Base-by-base conservation (phyloP, 2,329 filamentous ascomycete genomes). In the Sarocladiaceae sp. region DNA sequence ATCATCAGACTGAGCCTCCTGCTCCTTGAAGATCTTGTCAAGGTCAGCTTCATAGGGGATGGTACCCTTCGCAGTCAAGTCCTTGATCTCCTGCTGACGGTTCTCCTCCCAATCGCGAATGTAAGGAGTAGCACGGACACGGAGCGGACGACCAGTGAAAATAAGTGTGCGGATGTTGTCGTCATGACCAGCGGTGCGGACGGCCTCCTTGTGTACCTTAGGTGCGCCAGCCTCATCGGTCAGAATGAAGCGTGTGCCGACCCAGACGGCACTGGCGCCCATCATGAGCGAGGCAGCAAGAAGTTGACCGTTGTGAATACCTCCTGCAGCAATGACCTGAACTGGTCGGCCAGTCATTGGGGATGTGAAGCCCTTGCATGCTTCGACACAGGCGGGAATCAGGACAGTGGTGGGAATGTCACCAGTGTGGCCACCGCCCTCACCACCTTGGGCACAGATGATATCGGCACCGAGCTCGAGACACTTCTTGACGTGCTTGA, bases 401-500 rank as follows among this genome's bases (percentile, higher is more conserved):
- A 99, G 85, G 60, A 99, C 75, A 1, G 90, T 85, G 51, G 93
- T 97, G 58, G 94, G 90, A 35, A 96, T 88, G 70, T 97, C 88
- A 64, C 94, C 94, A 13, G 91, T 97, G 79, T 97, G 92, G 60
- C 94, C 94, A 69, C 94, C 94, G 58, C 94, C 94, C 77, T 99
- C 94, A 63, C 94, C 93, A 68, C 94, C 94, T 77, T 99, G 94
- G 50, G 94, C 94, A 77, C 93, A 97, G 76, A 99, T 97, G 64
- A 99, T 88, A 73, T 99, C 94, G 62, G 86, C 90, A 59, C 92
- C 94, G 54, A 92, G 82, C 49, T 93, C 90, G 57, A 99, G 80
- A 72, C 90, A 95, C 81, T 97, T 99, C 74, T 90, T 82, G 58
- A 96, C 93, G 76, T 99, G 94, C 85, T 99, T 99, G 66, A 94